Percentiles rank a stretch among this genome's conserved stretches.
These are phyloP conservation scores for Clavaria fumosa DNA, from an alignment of 768 basidiomycete genomes.

Conservation along the genomic window DNA sequence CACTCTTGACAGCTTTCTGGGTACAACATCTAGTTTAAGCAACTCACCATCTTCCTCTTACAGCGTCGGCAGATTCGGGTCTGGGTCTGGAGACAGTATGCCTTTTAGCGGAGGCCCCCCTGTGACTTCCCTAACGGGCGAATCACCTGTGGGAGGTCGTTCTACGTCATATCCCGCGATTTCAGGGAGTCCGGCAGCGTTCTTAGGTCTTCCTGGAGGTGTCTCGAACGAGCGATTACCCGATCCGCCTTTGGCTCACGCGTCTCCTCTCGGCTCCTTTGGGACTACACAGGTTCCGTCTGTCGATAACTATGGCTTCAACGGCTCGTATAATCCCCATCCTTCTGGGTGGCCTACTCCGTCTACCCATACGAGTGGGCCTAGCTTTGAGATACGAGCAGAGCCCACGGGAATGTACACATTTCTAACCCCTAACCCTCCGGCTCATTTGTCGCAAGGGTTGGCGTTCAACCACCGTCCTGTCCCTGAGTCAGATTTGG, in stretches of 20 bases:
- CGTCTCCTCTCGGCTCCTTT: conserved; percentile 18
- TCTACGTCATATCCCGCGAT: conserved; percentile 13
- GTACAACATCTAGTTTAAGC: conserved; percentile 36
- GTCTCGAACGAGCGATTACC: conserved; percentile 25
- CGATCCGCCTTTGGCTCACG: conserved; percentile 22
- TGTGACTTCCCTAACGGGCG: conserved; percentile 24
- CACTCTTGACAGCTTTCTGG: conserved; percentile 49
- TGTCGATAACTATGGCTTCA: conserved; percentile 18
- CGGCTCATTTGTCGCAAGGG: too few relatives aligned
- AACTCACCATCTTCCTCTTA: conserved; percentile 66
- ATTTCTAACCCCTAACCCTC: too few relatives aligned
- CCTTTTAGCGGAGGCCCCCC: conserved; percentile 33
- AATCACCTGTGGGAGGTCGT: conserved; percentile 22
- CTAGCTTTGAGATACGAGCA: conserved; percentile 10
- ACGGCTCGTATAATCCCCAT: conserved; percentile 8
- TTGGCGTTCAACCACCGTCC: too few relatives aligned
- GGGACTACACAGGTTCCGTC: conserved; percentile 18
- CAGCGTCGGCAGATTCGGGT: conserved; percentile 46
- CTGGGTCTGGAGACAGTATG: too few relatives aligned
- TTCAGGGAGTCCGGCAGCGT: conserved; percentile 16
- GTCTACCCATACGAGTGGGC: conserved; percentile 9
- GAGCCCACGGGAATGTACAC: too few relatives aligned
- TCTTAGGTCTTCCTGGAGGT: conserved; percentile 20
- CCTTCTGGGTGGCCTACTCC: conserved; percentile 19
- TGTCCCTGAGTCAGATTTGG: too few relatives aligned